Conservation (phyloP, 2,329 filamentous ascomycete species). For the Malbranchea cinnamomea region DNA sequence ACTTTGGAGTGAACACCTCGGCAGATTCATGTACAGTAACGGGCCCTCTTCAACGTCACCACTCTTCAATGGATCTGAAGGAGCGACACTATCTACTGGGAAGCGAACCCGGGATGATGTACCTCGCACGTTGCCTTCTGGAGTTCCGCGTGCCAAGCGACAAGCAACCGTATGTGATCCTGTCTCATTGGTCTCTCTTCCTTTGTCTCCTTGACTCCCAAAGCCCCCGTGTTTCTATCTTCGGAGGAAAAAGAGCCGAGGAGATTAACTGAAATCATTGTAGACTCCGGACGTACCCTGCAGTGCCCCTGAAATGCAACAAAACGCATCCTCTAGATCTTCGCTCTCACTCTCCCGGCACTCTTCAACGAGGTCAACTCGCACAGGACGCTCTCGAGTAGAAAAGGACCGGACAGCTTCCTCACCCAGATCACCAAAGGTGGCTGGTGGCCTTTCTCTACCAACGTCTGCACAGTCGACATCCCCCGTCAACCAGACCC, state of each 20-base stretch:
- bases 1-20: constrained; percentile 26
- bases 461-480: no score
- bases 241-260: no score
- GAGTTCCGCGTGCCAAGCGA: constrained; percentile 27
- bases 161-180: constrained; percentile 32
- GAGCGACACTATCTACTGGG: constrained; percentile 25
- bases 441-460: no score
- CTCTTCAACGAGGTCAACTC: no score
- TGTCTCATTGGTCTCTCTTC: constrained; percentile 23
- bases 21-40: constrained; percentile 23
- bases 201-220: constrained; percentile 13
- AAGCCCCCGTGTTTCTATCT: constrained; percentile 10
- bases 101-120: constrained; percentile 29
- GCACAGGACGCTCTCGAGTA: no score
- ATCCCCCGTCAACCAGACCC: no score
- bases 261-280: constrained; percentile 9
- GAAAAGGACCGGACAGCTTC: no score
- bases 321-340: no score
- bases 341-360: no score
- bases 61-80: constrained; percentile 15
- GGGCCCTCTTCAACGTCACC: constrained; percentile 10
- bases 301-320: no score
- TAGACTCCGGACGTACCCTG: constrained; percentile 9
- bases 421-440: no score
- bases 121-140: constrained; percentile 25